Evolutionary conservation across 2,329 filamentous ascomycete species (phyloP).

Genomic region (Aureobasidium musti): DNA sequence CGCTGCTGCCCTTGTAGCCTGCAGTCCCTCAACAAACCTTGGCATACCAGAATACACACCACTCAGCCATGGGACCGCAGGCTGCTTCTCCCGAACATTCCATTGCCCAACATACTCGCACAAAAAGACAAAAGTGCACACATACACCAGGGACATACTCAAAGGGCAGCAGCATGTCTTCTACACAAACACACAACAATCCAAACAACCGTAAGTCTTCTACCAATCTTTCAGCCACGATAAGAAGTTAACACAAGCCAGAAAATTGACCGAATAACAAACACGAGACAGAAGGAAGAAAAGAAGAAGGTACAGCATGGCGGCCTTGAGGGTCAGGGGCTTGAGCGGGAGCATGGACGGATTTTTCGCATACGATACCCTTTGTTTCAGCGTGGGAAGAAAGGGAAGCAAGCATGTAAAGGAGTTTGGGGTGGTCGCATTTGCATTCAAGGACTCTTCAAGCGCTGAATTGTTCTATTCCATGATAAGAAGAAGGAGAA

Average conservation of each 20-base stretch:
- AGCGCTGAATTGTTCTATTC: constrained; percentile 20
- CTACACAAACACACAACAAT: neutral
- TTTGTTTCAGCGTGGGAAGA: constrained; percentile 3
- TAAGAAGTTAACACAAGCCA: neutral
- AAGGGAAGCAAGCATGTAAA: constrained; percentile 5
- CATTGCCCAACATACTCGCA: neutral
- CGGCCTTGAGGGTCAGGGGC: neutral
- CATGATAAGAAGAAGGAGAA: neutral
- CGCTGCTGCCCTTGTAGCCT: constrained; percentile 1
- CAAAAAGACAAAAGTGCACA: neutral
- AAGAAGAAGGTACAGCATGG: neutral
- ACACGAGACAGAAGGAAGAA: neutral
- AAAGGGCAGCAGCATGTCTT: constrained; percentile 1
- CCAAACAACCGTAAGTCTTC: neutral
- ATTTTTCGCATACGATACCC: constrained; percentile 15
- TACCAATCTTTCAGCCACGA: neutral
- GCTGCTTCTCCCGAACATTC: neutral
- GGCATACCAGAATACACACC: neutral
- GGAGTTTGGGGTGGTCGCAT: constrained; percentile 26
- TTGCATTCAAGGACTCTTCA: constrained; percentile 20
- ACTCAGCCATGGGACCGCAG: neutral
- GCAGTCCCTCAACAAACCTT: neutral
- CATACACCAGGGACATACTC: neutral
- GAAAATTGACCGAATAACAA: neutral
- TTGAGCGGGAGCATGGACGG: neutral